phyloP scores from a whole-genome alignment of 352 stramenopile genomes.

The Phytophthora cactorum region DNA sequence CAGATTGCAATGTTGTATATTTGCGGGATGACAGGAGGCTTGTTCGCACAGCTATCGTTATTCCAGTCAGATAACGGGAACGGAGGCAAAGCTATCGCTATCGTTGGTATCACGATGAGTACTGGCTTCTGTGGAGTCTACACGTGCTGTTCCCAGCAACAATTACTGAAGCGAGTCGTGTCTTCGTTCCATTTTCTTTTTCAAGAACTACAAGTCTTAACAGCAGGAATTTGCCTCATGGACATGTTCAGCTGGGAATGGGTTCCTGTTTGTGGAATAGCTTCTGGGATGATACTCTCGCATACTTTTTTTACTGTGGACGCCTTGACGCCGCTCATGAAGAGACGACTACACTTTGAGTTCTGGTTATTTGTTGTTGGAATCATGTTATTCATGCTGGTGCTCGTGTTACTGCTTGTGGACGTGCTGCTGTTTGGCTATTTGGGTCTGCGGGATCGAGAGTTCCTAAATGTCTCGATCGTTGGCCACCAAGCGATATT shows the following conservation, averaged over 20 bases:
- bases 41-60: background rate
- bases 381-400: background rate
- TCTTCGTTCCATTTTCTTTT: constrained; percentile 18
- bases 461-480: no score
- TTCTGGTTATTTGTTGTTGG: constrained; percentile 8
- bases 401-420: background rate
- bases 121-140: background rate
- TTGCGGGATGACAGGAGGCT: background rate
- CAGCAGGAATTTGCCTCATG: background rate
- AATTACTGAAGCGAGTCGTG: constrained; percentile 11
- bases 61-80: background rate
- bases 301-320: constrained; percentile 10
- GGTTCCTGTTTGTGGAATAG: constrained; percentile 2
- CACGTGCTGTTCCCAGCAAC: background rate
- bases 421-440: no score
- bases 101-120: background rate
- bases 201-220: background rate
- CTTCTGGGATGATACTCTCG: background rate
- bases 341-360: constrained; percentile 10
- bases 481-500: no score
- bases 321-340: constrained; percentile 22
- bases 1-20: background rate
- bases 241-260: constrained; percentile 19
- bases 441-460: no score
- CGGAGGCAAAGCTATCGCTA: background rate